Evolutionary conservation across 345 rosid genomes (phyloP).

Genomic region (Orychophragmus violaceus): DNA sequence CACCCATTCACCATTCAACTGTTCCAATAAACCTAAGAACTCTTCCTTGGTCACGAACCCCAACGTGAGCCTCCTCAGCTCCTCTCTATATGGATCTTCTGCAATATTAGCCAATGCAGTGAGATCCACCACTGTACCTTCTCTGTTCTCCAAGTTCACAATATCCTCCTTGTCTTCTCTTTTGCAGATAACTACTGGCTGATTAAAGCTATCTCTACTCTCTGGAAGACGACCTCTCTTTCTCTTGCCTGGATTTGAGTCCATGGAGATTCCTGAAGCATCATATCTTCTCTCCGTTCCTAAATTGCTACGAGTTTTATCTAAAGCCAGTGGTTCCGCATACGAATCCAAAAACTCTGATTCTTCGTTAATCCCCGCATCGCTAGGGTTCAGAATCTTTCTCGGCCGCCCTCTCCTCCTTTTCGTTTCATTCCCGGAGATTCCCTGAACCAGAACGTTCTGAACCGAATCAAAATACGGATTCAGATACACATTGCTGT

Average conservation of each 20-base stretch:
- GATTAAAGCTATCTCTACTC: constrained; percentile 6
- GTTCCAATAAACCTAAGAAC: constrained; percentile 45
- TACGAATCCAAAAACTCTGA: background rate
- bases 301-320: background rate
- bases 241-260: constrained; percentile 33
- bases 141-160: constrained; percentile 22
- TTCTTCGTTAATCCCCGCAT: constrained; percentile 10
- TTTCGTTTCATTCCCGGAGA: constrained; percentile 24
- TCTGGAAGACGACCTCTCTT: constrained; percentile 68
- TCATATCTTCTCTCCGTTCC: constrained; percentile 8
- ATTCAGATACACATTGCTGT: constrained; percentile 15
- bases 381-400: constrained; percentile 31
- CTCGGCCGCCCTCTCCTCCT: constrained; percentile 67
- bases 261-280: constrained; percentile 8
- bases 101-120: constrained; percentile 16
- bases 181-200: background rate
- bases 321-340: background rate
- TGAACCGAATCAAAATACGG: constrained; percentile 15
- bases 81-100: constrained; percentile 50
- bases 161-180: constrained; percentile 2
- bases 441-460: constrained; percentile 26
- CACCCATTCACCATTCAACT: constrained; percentile 60
- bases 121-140: constrained; percentile 32
- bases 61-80: constrained; percentile 48
- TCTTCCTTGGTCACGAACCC: constrained; percentile 44